These are phyloP conservation scores for Fraxinus sp. DNA, from an alignment of 305 asterid genomes.

Conservation along the genomic window DNA sequence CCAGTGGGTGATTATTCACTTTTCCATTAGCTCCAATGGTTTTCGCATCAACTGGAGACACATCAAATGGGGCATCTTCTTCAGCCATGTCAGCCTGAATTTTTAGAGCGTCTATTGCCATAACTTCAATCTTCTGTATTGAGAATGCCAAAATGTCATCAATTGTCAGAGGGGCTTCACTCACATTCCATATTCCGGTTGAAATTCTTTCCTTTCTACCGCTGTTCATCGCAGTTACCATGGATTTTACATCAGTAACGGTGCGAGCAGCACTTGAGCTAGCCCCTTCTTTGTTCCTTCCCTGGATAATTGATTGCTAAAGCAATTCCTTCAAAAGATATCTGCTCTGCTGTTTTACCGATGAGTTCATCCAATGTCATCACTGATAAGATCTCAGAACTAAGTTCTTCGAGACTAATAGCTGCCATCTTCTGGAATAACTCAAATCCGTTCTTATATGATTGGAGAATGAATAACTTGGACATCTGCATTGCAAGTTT, in stretches of 20 bases:
- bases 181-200: conserved; percentile 75
- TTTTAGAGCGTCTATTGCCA: conserved; percentile 67
- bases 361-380: conserved; percentile 77
- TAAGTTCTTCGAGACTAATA: conserved; percentile 54
- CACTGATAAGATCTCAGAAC: conserved; percentile 50
- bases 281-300: conserved; percentile 73
- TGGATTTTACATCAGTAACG: conserved; percentile 58
- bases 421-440: conserved; percentile 70
- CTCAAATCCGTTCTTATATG: conserved; percentile 55
- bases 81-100: conserved; percentile 66
- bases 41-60: conserved; percentile 51
- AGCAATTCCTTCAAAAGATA: conserved; percentile 92
- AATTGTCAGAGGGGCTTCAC: conserved; percentile 48
- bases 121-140: conserved; percentile 70
- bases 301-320: conserved; percentile 78
- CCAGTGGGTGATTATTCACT: conserved; percentile 33
- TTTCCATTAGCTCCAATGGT: conserved; percentile 26
- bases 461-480: conserved; percentile 51
- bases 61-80: conserved; percentile 77
- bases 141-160: conserved; percentile 66
- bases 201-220: conserved; percentile 64
- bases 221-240: conserved; percentile 55
- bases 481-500: conserved; percentile 87
- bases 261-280: conserved; percentile 82
- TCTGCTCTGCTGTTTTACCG: conserved; percentile 84